Base-by-base conservation (phyloP, 345 rosid species). In the Populus pruinosa region DNA sequence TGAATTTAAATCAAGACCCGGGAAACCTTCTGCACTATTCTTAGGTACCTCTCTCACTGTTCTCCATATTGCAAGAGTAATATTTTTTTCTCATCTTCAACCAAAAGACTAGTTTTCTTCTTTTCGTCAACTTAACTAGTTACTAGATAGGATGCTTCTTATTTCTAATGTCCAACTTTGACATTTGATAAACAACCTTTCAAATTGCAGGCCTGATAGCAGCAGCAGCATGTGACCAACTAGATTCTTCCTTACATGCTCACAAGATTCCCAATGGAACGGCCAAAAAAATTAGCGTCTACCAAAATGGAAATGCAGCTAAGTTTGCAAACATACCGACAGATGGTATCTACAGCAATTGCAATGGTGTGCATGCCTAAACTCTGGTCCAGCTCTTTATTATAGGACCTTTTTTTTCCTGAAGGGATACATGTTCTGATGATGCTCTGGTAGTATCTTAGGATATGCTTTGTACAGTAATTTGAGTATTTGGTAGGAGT, bases 1-100 rank as follows among this genome's bases (percentile, higher is more conserved):
- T 0, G 99, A 96, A 83, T 96, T 91, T 71, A 96, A 92, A 84
- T 96, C 96, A 71, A 93, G 98, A 79, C 99, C 99, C 0, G 94
- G 92, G 79, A 90, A 93, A 62, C 96, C 99, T 47, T 96, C 99
- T 73, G 87, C 99, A 72, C 61, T 89, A 67, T 96, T 96, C 81
- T 82, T 85, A 85, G 99, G 99, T 96, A 84, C 71, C 43, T 23
- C 47, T 41, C 35, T 75, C 59, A 64, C 69, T 74, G 44, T 20
- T 62, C 56, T 55, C 66, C 36, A 20, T 53, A 5, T 74, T 27
- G 13, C 29, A 31, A 12, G 27, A 9, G 6, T n/a, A 3, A 4
- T 59, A 20, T 50, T 3, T 35, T 47, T 49, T 13, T 53, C 29
- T 49, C 35, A 16, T 44, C 23, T 16, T 55, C 33, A 21, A 2